A percentile compares a stretch with the other conserved stretches of the same genome.
These are phyloP conservation scores for Penicillium concentricum DNA, from an alignment of 2,329 filamentous ascomycete genomes.

Conservation along the genomic window DNA sequence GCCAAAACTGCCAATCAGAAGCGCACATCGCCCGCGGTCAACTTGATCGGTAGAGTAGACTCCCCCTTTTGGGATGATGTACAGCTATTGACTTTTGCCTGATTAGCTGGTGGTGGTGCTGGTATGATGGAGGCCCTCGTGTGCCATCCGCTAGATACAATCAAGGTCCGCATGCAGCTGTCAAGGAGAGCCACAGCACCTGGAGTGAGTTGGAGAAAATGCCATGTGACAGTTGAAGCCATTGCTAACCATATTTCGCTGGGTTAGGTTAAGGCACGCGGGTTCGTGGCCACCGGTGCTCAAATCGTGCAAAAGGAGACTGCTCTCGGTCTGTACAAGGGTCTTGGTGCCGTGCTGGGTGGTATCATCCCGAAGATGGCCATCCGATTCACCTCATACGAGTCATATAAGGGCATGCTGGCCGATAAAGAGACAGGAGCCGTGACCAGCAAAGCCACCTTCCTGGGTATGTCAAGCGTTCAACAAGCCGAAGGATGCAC, in stretches of 20 bases:
- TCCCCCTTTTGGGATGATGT: conserved; percentile 4
- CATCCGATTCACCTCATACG: conserved; percentile 96
- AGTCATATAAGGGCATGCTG: conserved; percentile 85
- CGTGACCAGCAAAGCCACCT: conserved; percentile 71
- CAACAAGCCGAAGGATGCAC: not conserved
- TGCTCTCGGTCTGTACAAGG: conserved; percentile 92
- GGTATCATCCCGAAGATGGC: conserved; percentile 99
- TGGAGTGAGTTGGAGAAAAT: conserved; percentile 56
- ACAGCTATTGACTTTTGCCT: conserved; percentile 15
- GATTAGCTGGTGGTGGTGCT: conserved; percentile 83
- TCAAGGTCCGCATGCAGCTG: conserved; percentile 99
- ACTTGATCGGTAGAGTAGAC: conserved; percentile 72
- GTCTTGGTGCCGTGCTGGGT: conserved; percentile 91
- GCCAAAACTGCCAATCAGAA: conserved; percentile 62
- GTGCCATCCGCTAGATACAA: conserved; percentile 96
- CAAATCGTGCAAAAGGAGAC: conserved; percentile 91
- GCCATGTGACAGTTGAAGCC: not conserved
- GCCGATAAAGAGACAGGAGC: conserved; percentile 65
- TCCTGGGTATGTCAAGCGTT: conserved; percentile 55
- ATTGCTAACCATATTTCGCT: conserved; percentile 10
- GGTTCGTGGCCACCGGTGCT: conserved; percentile 80
- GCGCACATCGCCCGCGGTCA: conserved; percentile 81
- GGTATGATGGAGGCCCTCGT: conserved; percentile 99
- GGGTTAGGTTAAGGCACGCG: conserved; percentile 66
- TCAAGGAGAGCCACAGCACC: conserved; percentile 79